phyloP scores from a whole-genome alignment of 106 monocot species.

The Dactylorhiza incarnata region DNA sequence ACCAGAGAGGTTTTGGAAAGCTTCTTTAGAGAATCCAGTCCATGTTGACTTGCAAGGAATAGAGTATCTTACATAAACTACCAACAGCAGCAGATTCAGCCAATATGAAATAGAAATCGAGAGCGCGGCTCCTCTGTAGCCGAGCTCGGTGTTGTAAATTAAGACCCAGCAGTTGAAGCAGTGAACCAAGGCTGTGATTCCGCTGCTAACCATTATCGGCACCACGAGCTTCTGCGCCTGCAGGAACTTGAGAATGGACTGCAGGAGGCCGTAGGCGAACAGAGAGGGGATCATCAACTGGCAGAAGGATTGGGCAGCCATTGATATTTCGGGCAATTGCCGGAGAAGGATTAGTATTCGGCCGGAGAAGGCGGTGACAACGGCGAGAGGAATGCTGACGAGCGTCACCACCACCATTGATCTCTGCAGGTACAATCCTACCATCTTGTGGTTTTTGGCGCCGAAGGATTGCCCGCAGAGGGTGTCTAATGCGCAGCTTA shows the following conservation, averaged over 20 bases:
- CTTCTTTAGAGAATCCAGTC: conserved; percentile 43
- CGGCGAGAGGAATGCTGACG: conserved; percentile 39
- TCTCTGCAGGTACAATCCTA: conserved; percentile 54
- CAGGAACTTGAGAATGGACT: conserved; percentile 37
- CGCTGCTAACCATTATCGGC: conserved; percentile 47
- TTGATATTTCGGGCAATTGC: conserved; percentile 60
- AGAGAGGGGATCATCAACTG: conserved; percentile 61
- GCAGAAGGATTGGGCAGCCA: conserved; percentile 44
- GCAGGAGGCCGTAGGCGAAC: conserved; percentile 58
- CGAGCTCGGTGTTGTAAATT: conserved; percentile 26
- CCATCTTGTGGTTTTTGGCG: conserved; percentile 50
- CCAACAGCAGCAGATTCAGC: conserved; percentile 30
- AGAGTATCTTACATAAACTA: conserved; percentile 24
- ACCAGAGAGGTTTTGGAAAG: conserved; percentile 22
- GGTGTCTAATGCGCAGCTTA: conserved; percentile 70
- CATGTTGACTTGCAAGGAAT: conserved; percentile 32
- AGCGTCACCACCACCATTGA: conserved; percentile 45
- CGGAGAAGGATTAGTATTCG: conserved; percentile 38
- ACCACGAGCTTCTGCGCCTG: conserved; percentile 54
- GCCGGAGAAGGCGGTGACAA: conserved; percentile 48
- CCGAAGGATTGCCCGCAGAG: conserved; percentile 73
- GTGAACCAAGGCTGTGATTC: conserved; percentile 46
- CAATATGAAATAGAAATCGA: conserved; percentile 38
- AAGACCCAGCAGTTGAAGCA: conserved; percentile 56
- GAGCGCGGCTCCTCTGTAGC: conserved; percentile 38